phyloP scores from a whole-genome alignment of 352 stramenopile species.

The Phytophthora kernoviae region DNA sequence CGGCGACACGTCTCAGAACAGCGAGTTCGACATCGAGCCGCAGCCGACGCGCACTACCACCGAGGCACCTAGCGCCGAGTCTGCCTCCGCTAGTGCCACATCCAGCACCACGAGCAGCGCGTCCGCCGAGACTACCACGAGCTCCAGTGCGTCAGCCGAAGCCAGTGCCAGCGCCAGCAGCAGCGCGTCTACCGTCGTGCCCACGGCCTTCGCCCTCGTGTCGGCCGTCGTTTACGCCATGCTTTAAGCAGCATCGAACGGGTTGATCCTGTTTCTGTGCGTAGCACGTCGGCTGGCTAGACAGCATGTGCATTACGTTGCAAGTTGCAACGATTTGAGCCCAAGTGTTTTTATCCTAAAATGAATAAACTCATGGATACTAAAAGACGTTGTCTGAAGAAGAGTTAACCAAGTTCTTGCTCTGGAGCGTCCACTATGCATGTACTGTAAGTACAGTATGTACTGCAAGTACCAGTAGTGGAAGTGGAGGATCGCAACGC shows the following conservation, averaged over 20 bases:
- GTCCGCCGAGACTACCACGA: slow-evolving; percentile 15
- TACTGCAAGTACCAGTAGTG: no score
- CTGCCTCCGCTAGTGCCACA: slow-evolving; percentile 11
- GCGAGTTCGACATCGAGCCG: slow-evolving; percentile 42
- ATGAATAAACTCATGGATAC: background rate
- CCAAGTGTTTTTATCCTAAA: no score
- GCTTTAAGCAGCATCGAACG: slow-evolving; percentile 34
- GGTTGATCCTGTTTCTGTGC: slow-evolving; percentile 1
- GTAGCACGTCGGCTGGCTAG: slow-evolving; percentile 11
- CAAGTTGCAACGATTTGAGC: background rate
- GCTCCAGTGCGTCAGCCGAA: slow-evolving; percentile 7
- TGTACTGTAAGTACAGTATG: no score
- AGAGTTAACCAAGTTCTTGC: no score
- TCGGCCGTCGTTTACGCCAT: slow-evolving; percentile 36
- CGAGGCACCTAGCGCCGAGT: slow-evolving; percentile 10
- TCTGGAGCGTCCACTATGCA: no score
- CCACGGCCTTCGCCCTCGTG: slow-evolving; percentile 32
- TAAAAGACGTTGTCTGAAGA: background rate
- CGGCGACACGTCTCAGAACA: slow-evolving; percentile 27
- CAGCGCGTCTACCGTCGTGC: slow-evolving; percentile 22
- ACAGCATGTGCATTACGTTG: slow-evolving; percentile 1
- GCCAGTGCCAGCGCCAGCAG: slow-evolving; percentile 31
- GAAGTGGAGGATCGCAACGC: no score
- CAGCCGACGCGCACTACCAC: slow-evolving; percentile 34
- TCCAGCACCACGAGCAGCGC: slow-evolving; percentile 20